Evolutionary conservation across 257 asterid genomes (phyloP).

Genomic region (Oldenlandia corymbosa): DNA sequence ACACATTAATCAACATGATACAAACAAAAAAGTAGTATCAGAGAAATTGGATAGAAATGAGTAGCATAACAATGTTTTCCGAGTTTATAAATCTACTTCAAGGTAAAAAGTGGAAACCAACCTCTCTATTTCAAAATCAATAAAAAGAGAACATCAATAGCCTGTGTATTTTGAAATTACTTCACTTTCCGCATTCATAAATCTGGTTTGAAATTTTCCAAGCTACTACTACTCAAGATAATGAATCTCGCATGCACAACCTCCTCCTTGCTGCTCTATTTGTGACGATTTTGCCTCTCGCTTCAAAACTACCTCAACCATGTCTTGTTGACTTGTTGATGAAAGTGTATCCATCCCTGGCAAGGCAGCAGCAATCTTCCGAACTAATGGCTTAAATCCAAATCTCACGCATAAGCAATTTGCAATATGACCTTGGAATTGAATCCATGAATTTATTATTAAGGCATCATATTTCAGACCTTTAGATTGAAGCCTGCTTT

Average conservation of each 20-base stretch:
- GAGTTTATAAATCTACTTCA: no score
- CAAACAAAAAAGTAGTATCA: no score
- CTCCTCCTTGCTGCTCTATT: slow-evolving; percentile 78
- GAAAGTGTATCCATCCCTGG: slow-evolving; percentile 86
- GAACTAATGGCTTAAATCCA: slow-evolving; percentile 58
- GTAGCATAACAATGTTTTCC: no score
- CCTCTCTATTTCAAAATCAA: background rate
- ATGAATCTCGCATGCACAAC: slow-evolving; percentile 59
- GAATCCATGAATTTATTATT: background rate
- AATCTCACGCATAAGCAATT: background rate
- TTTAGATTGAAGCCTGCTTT: slow-evolving; percentile 94
- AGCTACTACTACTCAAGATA: slow-evolving; percentile 4
- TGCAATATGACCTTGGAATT: background rate
- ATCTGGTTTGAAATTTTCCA: background rate
- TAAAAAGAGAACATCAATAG: background rate
- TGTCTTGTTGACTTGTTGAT: slow-evolving; percentile 70
- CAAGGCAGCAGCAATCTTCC: slow-evolving; percentile 81
- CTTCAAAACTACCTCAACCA: slow-evolving; percentile 84
- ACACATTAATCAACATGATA: no score
- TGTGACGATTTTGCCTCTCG: slow-evolving; percentile 51
- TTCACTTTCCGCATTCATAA: no score
- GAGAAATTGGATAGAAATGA: no score
- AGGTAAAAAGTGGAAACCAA: background rate
- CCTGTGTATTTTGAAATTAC: background rate
- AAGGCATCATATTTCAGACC: slow-evolving; percentile 30